A percentile compares a stretch with the other conserved stretches of the same genome.
Evolutionary conservation across 306 rosid species (phyloP).

Genomic region (Leucaena leucocephala): DNA sequence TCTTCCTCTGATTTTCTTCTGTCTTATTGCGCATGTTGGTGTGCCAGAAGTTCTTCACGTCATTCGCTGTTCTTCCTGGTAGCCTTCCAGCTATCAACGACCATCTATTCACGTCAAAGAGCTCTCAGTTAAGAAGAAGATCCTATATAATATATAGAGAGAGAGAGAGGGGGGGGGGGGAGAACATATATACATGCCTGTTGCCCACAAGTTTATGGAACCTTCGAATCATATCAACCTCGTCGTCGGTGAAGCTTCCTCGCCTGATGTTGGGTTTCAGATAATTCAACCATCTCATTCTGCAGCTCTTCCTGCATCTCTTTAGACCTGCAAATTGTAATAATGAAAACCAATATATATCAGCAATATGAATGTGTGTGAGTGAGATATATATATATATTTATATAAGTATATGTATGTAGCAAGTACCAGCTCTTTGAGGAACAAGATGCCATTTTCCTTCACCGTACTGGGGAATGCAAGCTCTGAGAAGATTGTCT

Average conservation of each 20-base stretch:
- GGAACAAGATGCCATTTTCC: conserved; percentile 34
- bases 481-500: conserved; percentile 17
- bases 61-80: conserved; percentile 42
- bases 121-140: too few species aligned
- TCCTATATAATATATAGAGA: too few species aligned
- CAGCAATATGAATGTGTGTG: background rate
- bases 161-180: too few species aligned
- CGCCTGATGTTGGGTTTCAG: conserved; percentile 39
- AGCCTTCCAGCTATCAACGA: conserved; percentile 47
- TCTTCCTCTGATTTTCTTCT: background rate
- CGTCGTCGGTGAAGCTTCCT: conserved; percentile 35
- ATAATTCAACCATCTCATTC: conserved; percentile 51
- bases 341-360: background rate
- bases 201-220: conserved; percentile 40
- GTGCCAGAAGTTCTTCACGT: conserved; percentile 43
- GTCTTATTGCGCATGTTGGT: conserved; percentile 10
- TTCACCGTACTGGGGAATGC: conserved; percentile 7
- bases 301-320: conserved; percentile 41
- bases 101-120: conserved; percentile 29
- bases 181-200: conserved; percentile 5
- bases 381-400: too few species aligned
- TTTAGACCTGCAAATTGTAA: conserved; percentile 25
- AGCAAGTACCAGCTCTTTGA: background rate
- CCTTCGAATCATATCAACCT: conserved; percentile 38
- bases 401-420: too few species aligned